Evolutionary conservation across 1,139 yeast species (phyloP), one percentile per base, ranked within the genome.

Genomic region (Pichia sp.): DNA sequence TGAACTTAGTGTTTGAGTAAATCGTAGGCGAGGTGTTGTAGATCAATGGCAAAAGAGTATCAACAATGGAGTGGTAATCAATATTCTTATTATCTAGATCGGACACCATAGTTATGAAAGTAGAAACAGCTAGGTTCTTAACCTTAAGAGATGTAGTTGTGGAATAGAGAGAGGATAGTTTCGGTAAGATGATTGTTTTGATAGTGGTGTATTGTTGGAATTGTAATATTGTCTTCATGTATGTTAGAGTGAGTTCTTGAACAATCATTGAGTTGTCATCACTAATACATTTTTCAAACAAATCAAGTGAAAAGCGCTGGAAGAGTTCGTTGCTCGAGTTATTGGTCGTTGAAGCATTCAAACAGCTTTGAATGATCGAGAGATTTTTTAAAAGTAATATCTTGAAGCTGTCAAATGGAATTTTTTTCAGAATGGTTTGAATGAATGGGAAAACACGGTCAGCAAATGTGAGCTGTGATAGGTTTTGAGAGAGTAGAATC

Each of bases 71-170:
- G 35, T 74, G 69, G 48, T 75, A 78, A 51, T 91, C 96, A 34
- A 88, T 67, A 3, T 76, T 71, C 45, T 74, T 75, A 21, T 62
- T 62, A 5, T 33, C 31, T 38, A 60, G 51, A 5, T 49, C 55
- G 12, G 68, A 70, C 12, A 85, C 70, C 51, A 87, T 62, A 32
- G 63, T 59, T 18, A 72, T 69, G 49, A 91, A 79, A 1, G 84
- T 68, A 21, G 67, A 63, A n/a, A 87, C 66, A 3, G 94, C 74
- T 12, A 77, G 69, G 23, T 80, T 64, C 50, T 91, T 87, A 22
- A 88, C 83, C 4, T 84, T 76, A 27, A 87, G 62, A 28, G 91
- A 74, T 0, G 93, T 83, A 1, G 97, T 88, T 30, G 86, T 82
- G 28, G 85, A 74, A 58, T 87, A 88, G 3, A 85, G 72, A 29